Base-by-base conservation (phyloP, 2,329 filamentous ascomycete genomes). In the Aureobasidium leucospermi region DNA sequence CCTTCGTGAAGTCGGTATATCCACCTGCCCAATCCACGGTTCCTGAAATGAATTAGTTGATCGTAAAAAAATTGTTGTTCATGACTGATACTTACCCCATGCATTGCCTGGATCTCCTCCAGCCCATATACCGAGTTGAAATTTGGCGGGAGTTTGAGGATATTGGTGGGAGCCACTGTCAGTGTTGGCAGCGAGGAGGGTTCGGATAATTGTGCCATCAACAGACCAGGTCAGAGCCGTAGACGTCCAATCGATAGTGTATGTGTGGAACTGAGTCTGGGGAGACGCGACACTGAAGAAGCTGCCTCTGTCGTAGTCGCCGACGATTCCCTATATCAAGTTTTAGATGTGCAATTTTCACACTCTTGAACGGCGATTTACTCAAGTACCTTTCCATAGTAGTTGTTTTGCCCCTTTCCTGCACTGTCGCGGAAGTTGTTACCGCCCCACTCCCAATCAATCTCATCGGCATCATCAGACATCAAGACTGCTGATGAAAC, bases 191-290 rank as follows among this genome's bases (percentile, higher is more conserved):
- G 49, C 51, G 28, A 60, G 56, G 29, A 80, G 74, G 3, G 75
- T 78, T 60, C 81, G 80, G 28, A 79, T 69, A 28, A 73, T 66
- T 5, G 64, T 65, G 60, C 76, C 77, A 66, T 85, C 78, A 59
- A 94, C 84, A 67, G 80, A 83, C 80, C 83, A 92, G 62, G 85
- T 79, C 16, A 91, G 74, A 60, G 78, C 74, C 1, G 87, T 82
- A 63, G 81, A 75, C 23, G 85, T 90, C 88, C 88, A 92, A 65
- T 84, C 78, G 32, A 84, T 78, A n/a, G 86, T 88, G 75, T 89
- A 90, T 60, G 80, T 88, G 79, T 89, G 85, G 68, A 77, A 79
- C 58, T 83, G 81, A 51, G 77, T 75, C 67, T 82, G 82, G 51
- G 58, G 65, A 29, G 66, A 67, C 52, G 70, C 60, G 47, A 76